Percentiles rank a stretch among this genome's conserved stretches.
These are phyloP conservation scores for Isochrysis galbana DNA, from an alignment of 78 protist species.

Conservation along the genomic window DNA sequence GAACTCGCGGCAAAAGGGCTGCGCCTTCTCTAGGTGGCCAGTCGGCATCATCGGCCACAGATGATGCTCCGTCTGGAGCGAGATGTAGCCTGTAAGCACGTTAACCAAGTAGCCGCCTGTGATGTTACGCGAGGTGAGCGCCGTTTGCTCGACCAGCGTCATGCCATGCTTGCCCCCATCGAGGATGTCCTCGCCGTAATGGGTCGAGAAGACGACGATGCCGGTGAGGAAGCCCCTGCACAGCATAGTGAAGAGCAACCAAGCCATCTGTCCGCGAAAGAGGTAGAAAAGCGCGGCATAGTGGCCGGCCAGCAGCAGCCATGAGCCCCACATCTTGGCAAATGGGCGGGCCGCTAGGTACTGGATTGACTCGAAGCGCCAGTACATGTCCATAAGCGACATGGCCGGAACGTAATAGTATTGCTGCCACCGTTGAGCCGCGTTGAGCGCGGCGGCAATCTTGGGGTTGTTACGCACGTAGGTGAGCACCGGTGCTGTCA, in stretches of 20 bases:
- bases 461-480: constrained; percentile 35
- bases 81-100: constrained; percentile 40
- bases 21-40: background rate
- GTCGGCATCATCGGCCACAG: constrained; percentile 44
- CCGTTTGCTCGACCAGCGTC: constrained; percentile 44
- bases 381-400: constrained; percentile 16
- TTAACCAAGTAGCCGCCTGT: constrained; percentile 20
- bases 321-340: background rate
- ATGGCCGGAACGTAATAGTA: constrained; percentile 36
- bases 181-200: constrained; percentile 42
- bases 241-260: background rate
- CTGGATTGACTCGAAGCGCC: background rate
- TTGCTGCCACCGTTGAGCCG: constrained; percentile 29
- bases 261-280: background rate
- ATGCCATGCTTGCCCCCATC: background rate
- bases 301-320: background rate
- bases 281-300: background rate
- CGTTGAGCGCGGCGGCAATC: constrained; percentile 25
- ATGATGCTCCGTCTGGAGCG: constrained; percentile 46
- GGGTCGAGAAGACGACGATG: constrained; percentile 24
- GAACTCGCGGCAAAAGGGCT: background rate
- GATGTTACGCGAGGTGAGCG: constrained; percentile 29
- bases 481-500: constrained; percentile 27
- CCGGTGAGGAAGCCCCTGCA: constrained; percentile 30
- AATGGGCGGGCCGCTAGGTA: background rate